Evolutionary conservation across 1,284 basidiomycete species (phyloP), one percentile per base, ranked within the genome.

Genomic region (Austroboletus niveus): DNA sequence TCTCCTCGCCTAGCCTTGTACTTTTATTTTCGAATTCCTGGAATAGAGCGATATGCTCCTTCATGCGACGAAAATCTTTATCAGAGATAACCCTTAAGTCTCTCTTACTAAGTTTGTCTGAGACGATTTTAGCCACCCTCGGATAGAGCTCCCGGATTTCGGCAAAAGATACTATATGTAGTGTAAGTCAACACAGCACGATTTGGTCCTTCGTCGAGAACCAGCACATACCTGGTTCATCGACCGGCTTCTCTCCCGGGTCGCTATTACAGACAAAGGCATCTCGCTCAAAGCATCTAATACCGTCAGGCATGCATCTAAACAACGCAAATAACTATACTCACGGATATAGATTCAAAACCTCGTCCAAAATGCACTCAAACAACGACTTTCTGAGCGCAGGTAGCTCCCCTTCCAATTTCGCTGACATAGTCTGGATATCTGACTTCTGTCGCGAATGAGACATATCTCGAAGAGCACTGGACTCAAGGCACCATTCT

Each of bases 321-420:
- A 34, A 30, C 14, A 24, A 10, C 15, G 29, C 29, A 29, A 10
- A 3, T 1, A 1, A 1, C n/a, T 1, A 0, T 7, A 57, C 69
- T 44, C 48, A 72, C 71, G 66, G 62, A 51, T 63, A 72, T 4
- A 57, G 5, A 11, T n/a, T 14, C 14, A 53, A 2, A 1, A 59
- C 51, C 9, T 52, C 42, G 8, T 70, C 60, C 9, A 68, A n/a
- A 15, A 62, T 47, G 3, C 47, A 58, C 31, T 62, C 65, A 27
- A 62, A 66, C 11, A 70, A 1, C 12, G 57, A 49, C 20, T 56
- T 52, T 35, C 40, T 39, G 1, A 63, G 40, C 1, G 42, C 2
- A 1, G 56, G 43, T 8, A 24, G 8, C 1, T 59, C 59, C 14
- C 5, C 14, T 15, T n/a, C n/a, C 22, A 42, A n/a, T 20, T 24